Evolutionary conservation across 78 protist genomes (phyloP), one percentile per base, ranked within the genome.

Genomic region (Protostelium mycophagum): DNA sequence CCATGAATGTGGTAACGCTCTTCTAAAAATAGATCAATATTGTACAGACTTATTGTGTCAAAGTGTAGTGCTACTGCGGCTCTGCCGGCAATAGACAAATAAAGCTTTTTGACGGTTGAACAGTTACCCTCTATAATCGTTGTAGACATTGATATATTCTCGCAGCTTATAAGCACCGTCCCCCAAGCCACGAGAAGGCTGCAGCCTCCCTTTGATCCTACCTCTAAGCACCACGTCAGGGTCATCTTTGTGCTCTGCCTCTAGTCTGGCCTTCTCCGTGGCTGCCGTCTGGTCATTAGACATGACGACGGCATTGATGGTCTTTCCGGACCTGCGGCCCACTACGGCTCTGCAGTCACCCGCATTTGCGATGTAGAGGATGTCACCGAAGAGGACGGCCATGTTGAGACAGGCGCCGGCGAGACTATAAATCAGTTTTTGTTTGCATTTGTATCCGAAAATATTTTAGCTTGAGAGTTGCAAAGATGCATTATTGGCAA

Each of bases 361-460:
- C 38, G 86, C 86, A 10, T 84, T 84, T 1, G 86, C 86, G 25
- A 84, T 10, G 86, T 84, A 35, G 34, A 35, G 34, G 34, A 16
- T 10, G 25, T 1, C 86, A 10, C 25, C 25, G 86, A 16, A 23
- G 38, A 84, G 5, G 86, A 84, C 10, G 34, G 86, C 86, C 34
- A 84, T 35, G 86, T 35, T 84, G 34, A 35, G 38, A 84, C 86
- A 84, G 38, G 86, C 86, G 10, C 86, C 86, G 86, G 73, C 73
- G 73, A 51, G 73, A 16, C 73, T 51, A 16, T n/a, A n/a, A n/a
- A n/a, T n/a, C n/a, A n/a, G n/a, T n/a, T n/a, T n/a, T n/a, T n/a
- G n/a, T n/a, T n/a, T n/a, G n/a, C n/a, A n/a, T n/a, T n/a, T n/a
- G n/a, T n/a, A n/a, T n/a, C n/a, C n/a, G n/a, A n/a, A n/a, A n/a